phyloP scores from a whole-genome alignment of 2,329 filamentous ascomycete genomes.

The Verticillium isaacii region DNA sequence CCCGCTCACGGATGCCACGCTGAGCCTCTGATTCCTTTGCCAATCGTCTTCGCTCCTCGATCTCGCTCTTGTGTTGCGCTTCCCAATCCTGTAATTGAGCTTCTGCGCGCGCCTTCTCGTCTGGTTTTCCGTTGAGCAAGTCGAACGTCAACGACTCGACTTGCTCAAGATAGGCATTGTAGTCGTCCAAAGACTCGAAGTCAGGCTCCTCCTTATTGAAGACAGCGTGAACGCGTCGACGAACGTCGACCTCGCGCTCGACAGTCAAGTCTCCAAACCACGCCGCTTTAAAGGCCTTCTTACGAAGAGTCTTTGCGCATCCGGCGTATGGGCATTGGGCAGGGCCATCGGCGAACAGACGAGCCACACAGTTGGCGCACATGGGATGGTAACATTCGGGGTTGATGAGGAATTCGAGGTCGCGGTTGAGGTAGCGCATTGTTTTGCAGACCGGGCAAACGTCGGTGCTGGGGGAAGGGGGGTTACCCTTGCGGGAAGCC shows the following conservation, averaged over 20 bases:
- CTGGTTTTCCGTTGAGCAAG: slow-evolving; percentile 67
- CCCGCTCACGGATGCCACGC: slow-evolving; percentile 49
- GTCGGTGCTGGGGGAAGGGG: slow-evolving; percentile 45
- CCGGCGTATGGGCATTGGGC: slow-evolving; percentile 88
- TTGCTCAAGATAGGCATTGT: slow-evolving; percentile 91
- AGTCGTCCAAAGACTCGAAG: slow-evolving; percentile 77
- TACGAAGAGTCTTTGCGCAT: slow-evolving; percentile 81
- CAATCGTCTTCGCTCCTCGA: slow-evolving; percentile 55
- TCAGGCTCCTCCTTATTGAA: slow-evolving; percentile 90
- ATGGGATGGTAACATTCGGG: slow-evolving; percentile 99
- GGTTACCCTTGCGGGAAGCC: not conserved
- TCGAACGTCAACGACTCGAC: slow-evolving; percentile 90
- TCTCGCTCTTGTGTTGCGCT: slow-evolving; percentile 64
- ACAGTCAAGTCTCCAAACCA: slow-evolving; percentile 86
- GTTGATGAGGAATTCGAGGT: slow-evolving; percentile 94
- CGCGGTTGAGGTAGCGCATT: slow-evolving; percentile 87
- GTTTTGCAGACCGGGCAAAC: slow-evolving; percentile 98
- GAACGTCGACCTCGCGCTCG: slow-evolving; percentile 90
- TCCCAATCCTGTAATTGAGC: slow-evolving; percentile 56
- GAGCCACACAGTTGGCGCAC: slow-evolving; percentile 93
- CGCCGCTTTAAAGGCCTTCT: slow-evolving; percentile 77
- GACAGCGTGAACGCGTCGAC: slow-evolving; percentile 69
- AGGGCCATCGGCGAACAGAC: slow-evolving; percentile 88
- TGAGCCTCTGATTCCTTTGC: slow-evolving; percentile 52
- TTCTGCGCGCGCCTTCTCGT: slow-evolving; percentile 49